Evolutionary conservation across 2,329 filamentous ascomycete genomes (phyloP).

Genomic region (Camptophora hylomeconis): DNA sequence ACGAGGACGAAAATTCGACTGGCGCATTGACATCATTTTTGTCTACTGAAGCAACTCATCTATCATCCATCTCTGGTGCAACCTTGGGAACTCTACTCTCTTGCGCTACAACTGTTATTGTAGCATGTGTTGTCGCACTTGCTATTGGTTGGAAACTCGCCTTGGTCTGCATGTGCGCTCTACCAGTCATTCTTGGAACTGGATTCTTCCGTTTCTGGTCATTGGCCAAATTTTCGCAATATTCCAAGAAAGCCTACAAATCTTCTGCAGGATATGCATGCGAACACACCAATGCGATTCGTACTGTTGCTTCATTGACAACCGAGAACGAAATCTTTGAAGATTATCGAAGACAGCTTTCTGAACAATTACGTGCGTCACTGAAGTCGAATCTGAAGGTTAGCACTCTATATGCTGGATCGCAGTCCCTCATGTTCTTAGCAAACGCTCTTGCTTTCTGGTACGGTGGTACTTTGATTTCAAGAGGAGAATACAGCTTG

Average conservation of each 20-base stretch:
- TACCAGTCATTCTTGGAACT: conserved; percentile 64
- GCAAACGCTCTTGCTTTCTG: conserved; percentile 83
- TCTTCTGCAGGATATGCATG: conserved; percentile 76
- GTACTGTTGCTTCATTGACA: conserved; percentile 83
- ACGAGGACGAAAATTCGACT: conserved; percentile 75
- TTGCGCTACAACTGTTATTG: conserved; percentile 65
- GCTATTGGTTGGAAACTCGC: conserved; percentile 78
- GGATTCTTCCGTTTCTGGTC: conserved; percentile 85
- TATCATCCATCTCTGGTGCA: conserved; percentile 75
- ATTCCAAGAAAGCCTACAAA: conserved; percentile 68
- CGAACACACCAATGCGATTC: conserved; percentile 85
- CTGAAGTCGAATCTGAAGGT: conserved; percentile 64
- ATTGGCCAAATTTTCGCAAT: conserved; percentile 63
- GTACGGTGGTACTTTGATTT: conserved; percentile 73
- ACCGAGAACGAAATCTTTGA: conserved; percentile 68
- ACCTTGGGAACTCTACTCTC: conserved; percentile 79
- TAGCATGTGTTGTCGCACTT: conserved; percentile 57
- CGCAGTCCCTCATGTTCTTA: conserved; percentile 72
- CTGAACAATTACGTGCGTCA: conserved; percentile 52
- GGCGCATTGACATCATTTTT: conserved; percentile 81
- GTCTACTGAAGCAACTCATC: conserved; percentile 76
- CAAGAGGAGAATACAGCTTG: conserved; percentile 54
- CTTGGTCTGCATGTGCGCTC: conserved; percentile 64
- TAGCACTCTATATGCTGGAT: conserved; percentile 66
- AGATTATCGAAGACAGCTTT: conserved; percentile 57